Evolutionary conservation across 192 early-diverging fungal species (phyloP).

Genomic region (Backusella luteola): DNA sequence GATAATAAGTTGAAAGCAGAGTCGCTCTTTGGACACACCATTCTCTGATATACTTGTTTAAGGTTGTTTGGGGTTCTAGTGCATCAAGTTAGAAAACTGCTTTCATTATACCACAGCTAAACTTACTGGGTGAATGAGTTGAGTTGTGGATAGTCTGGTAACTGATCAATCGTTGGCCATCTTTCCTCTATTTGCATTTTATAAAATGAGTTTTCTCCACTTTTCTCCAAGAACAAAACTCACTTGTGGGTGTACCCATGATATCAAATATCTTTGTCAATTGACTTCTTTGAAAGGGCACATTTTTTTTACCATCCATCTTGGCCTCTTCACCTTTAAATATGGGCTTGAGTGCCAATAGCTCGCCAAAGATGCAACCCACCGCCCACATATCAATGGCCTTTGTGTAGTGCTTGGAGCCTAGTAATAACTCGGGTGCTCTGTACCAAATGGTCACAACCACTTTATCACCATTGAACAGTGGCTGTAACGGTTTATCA

Average conservation of each 20-base stretch:
- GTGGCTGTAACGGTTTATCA: conserved; percentile 66
- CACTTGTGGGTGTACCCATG: conserved; percentile 81
- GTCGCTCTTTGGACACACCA: conserved; percentile 37
- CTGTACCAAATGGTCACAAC: conserved; percentile 99
- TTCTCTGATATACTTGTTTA: conserved; percentile 37
- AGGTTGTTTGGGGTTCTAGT: conserved; percentile 44
- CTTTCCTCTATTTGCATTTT: conserved; percentile 52
- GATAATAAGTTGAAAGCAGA: conserved; percentile 67
- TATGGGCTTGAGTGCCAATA: conserved; percentile 78
- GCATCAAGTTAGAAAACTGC: no score
- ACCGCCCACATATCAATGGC: conserved; percentile 79
- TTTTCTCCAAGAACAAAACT: background rate
- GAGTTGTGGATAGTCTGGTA: conserved; percentile 67
- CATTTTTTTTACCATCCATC: conserved; percentile 76
- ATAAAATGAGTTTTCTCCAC: background rate
- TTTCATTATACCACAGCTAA: background rate
- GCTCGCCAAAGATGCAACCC: conserved; percentile 95
- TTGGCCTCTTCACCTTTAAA: conserved; percentile 91
- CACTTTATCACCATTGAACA: conserved; percentile 83
- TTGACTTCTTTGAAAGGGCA: conserved; percentile 86
- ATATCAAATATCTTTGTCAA: conserved; percentile 81
- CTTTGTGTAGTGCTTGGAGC: conserved; percentile 85
- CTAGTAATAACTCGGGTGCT: conserved; percentile 87
- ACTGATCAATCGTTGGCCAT: conserved; percentile 71
- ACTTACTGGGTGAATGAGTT: conserved; percentile 60